Base-by-base conservation (phyloP, 148 eudicot species). In the Pouteria glomerata region DNA sequence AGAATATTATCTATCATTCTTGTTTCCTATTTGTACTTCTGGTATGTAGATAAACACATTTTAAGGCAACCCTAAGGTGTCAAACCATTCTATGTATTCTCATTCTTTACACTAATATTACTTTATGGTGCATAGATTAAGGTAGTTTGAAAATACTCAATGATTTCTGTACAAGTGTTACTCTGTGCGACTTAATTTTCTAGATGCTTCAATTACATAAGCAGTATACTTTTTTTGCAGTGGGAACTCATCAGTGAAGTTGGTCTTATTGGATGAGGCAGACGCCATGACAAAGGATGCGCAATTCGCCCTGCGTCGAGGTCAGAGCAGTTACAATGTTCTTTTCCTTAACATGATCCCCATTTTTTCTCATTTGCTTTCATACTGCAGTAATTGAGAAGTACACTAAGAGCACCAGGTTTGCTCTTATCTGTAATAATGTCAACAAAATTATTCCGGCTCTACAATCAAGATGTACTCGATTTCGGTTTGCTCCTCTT, bases 241-340 rank as follows among this genome's bases (percentile, higher is more conserved):
- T 57, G 78, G 91, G 34, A 95, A 89, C 72, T 66, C 87, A 33
- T 77, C 87, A 58, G 98, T 95, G 53, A 95, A 95, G 77, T 87
- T 95, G 78, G 93, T 95, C 55, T 83, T 95, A 71, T 78, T 95
- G 85, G 98, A 95, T 82, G 98, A 95, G 78, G 89, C 98, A 48
- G 98, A 95, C 85, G 99, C 99, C 73, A 95, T 95, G 99, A 95
- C 99, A 51, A 95, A 95, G 85, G 99, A 95, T 92, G 99, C 99
- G 64, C 99, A 95, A 70, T 95, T 95, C 78, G 99, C 99, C 66
- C 81, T 95, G 24, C 97, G 99, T 74, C 88, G 97, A 83, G 99
- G 99, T 91, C 74, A 70, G 55, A 57, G 16, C 16, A 24, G 27
- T 47, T 37, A 18, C 15, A 14, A 6, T 70, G 23, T 61, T 37